These are phyloP conservation scores for Globisporangium mamillatum DNA, from an alignment of 352 stramenopile species.

Conservation along the genomic window DNA sequence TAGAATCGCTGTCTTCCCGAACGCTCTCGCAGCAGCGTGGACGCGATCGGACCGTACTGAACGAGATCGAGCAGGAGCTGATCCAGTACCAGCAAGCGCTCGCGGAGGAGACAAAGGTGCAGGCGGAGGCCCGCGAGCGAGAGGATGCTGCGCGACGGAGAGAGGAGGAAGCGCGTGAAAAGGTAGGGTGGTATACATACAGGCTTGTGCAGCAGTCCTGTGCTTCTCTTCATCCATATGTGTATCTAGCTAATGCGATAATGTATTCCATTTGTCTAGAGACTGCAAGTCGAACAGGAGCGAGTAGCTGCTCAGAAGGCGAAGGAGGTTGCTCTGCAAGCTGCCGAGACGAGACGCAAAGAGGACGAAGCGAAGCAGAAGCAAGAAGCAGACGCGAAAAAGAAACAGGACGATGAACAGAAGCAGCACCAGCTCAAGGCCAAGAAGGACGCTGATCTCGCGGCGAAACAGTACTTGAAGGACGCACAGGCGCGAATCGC, in stretches of 20 bases:
- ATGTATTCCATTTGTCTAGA: constrained; percentile 4
- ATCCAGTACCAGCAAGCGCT: constrained; percentile 37
- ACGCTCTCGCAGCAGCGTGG: constrained; percentile 42
- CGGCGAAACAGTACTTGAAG: constrained; percentile 40
- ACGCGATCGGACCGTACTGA: constrained; percentile 37
- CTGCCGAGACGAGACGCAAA: constrained; percentile 16
- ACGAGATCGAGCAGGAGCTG: constrained; percentile 49
- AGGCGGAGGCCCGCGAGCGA: constrained; percentile 31
- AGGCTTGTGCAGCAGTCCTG: neutral
- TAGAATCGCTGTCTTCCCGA: constrained; percentile 30
- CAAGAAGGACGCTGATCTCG: constrained; percentile 30
- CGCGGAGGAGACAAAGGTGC: constrained; percentile 26
- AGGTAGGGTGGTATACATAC: constrained; percentile 19
- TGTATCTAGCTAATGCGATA: neutral
- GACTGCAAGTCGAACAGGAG: constrained; percentile 28
- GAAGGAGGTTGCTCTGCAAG: constrained; percentile 12
- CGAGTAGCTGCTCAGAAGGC: constrained; percentile 32
- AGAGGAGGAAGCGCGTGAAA: constrained; percentile 32
- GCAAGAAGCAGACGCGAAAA: constrained; percentile 21
- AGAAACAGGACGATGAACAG: constrained; percentile 28
- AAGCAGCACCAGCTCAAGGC: constrained; percentile 31
- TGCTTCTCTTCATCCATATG: neutral
- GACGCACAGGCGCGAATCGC: constrained; percentile 45
- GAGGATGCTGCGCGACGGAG: constrained; percentile 30
- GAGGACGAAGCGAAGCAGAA: constrained; percentile 26